Percentiles rank a stretch among this genome's conserved stretches.
Conservation (phyloP, 371 early-diverging fungal species). For the Circinella minor region DNA sequence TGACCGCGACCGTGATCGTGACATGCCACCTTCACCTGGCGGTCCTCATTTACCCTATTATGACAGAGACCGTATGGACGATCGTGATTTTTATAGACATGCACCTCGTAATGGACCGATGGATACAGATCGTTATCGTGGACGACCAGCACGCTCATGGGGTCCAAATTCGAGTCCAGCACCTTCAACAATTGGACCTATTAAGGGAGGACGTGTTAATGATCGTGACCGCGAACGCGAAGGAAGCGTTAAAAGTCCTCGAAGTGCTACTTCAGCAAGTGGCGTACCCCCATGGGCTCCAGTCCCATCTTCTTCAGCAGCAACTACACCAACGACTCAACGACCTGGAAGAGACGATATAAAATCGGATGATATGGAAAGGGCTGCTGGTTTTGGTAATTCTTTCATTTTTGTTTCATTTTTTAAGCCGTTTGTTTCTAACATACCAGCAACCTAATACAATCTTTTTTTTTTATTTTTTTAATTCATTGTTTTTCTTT, state of each 20-base stretch:
- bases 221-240: slow-evolving; percentile 42
- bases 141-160: slow-evolving; percentile 21
- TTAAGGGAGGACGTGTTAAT: slow-evolving; percentile 10
- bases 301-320: background rate
- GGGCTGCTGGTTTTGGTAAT: slow-evolving; percentile 1
- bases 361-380: background rate
- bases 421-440: background rate
- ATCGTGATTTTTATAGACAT: slow-evolving; percentile 46
- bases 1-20: slow-evolving; percentile 48
- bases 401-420: background rate
- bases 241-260: slow-evolving; percentile 30
- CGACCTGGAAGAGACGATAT: slow-evolving; percentile 1
- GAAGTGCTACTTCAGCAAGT: slow-evolving; percentile 12
- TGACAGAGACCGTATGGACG: slow-evolving; percentile 46
- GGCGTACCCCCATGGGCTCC: slow-evolving; percentile 4
- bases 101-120: slow-evolving; percentile 10
- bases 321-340: background rate
- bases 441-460: background rate
- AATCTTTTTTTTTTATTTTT: background rate
- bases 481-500: background rate
- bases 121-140: slow-evolving; percentile 46
- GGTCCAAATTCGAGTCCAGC: slow-evolving; percentile 13
- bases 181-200: slow-evolving; percentile 17
- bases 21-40: slow-evolving; percentile 39
- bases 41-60: slow-evolving; percentile 38